Percentiles rank a stretch among this genome's conserved stretches.
Evolutionary conservation across 2,329 filamentous ascomycete species (phyloP).

Genomic region (Escovopsis sp.): DNA sequence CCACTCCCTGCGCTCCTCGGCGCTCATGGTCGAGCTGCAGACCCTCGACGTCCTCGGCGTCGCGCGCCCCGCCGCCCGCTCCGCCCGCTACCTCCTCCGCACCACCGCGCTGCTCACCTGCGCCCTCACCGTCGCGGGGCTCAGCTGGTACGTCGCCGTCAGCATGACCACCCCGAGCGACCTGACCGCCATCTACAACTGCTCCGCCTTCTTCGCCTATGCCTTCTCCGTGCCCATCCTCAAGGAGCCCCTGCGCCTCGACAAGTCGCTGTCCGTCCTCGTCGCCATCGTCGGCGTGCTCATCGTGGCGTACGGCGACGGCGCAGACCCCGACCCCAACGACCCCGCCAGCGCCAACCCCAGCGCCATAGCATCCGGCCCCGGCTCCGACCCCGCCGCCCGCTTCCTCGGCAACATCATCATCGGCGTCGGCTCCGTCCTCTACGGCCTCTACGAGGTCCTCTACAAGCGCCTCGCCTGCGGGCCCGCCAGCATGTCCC

Average conservation of each 20-base stretch:
- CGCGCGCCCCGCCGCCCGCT: conserved; percentile 16
- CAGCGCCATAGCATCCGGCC: conserved; percentile 22
- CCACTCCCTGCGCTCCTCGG: conserved; percentile 36
- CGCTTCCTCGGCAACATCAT: conserved; percentile 76
- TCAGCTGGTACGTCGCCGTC: conserved; percentile 92
- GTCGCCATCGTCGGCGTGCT: conserved; percentile 83
- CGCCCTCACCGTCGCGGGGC: conserved; percentile 75
- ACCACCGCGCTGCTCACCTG: conserved; percentile 73
- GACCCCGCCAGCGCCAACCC: not conserved
- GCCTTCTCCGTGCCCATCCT: conserved; percentile 87
- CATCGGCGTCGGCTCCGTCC: conserved; percentile 77
- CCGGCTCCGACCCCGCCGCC: conserved; percentile 39
- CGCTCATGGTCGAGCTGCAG: conserved; percentile 74
- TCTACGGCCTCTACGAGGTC: conserved; percentile 96
- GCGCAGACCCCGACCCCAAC: conserved; percentile 19
- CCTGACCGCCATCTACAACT: conserved; percentile 97
- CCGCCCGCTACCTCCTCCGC: conserved; percentile 51
- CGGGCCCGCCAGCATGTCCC: conserved; percentile 73
- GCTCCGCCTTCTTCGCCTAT: conserved; percentile 96
- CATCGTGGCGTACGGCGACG: conserved; percentile 87
- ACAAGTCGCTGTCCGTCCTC: conserved; percentile 75
- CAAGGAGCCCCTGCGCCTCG: conserved; percentile 66
- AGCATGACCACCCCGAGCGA: conserved; percentile 86
- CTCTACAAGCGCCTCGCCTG: conserved; percentile 89
- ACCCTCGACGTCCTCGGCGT: conserved; percentile 49